A percentile compares a stretch with the other conserved stretches of the same genome.
Conservation (phyloP, 495 filamentous ascomycete species). For the Tuber calosporum region DNA sequence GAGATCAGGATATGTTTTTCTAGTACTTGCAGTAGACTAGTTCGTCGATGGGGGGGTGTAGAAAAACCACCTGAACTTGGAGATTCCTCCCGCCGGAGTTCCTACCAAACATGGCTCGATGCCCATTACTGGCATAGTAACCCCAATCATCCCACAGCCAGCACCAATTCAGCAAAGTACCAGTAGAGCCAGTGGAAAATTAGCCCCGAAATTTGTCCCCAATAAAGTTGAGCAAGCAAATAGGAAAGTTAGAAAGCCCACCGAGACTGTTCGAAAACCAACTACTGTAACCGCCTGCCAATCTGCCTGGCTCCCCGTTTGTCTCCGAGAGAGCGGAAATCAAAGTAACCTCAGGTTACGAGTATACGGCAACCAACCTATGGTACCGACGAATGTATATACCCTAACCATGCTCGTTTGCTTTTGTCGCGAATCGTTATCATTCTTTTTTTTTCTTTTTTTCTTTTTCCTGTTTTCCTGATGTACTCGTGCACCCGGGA, state of each 20-base stretch:
- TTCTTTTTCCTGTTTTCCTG: not conserved
- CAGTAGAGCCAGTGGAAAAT: not conserved
- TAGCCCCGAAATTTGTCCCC: not conserved
- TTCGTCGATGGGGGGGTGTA: not conserved
- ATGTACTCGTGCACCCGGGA: constrained; percentile 1
- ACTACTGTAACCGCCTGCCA: not conserved
- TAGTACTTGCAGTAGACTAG: not conserved
- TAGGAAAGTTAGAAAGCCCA: not conserved
- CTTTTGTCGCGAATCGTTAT: not conserved
- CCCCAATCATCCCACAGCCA: not conserved
- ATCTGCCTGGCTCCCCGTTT: not conserved
- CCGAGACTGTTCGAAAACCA: not conserved
- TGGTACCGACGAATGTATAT: not conserved
- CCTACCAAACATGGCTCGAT: not conserved
- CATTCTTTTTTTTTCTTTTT: not conserved
- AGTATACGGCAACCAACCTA: not conserved
- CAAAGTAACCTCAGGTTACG: not conserved
- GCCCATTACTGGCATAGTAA: not conserved
- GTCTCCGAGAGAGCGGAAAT: not conserved
- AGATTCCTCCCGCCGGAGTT: not conserved
- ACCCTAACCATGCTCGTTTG: not conserved
- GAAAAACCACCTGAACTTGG: not conserved
- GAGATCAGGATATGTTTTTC: not conserved
- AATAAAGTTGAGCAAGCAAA: not conserved
- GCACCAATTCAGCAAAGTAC: not conserved